Percentiles rank a stretch among this genome's conserved stretches.
phyloP scores from a whole-genome alignment of 768 basidiomycete species.

The Hypholoma fasciculare region DNA sequence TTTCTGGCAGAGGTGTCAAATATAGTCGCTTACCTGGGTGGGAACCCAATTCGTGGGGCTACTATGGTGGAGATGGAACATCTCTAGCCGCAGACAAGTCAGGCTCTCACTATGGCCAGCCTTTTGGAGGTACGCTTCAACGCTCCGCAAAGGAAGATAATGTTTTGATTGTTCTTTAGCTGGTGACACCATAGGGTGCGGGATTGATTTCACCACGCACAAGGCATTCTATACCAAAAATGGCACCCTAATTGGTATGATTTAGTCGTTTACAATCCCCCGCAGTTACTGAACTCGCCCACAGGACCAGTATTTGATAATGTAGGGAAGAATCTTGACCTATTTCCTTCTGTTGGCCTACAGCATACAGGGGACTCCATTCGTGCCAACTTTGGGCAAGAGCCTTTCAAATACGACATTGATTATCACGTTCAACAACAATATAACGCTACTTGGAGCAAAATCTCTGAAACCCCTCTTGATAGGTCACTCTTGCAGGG shows the following conservation, averaged over 20 bases:
- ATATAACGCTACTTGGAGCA: slow-evolving; percentile 64
- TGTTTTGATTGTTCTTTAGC: slow-evolving; percentile 42
- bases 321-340: slow-evolving; percentile 59
- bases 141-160: background rate
- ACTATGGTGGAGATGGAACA: slow-evolving; percentile 88
- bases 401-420: slow-evolving; percentile 88
- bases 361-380: slow-evolving; percentile 78
- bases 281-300: background rate
- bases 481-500: slow-evolving; percentile 35
- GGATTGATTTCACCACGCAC: slow-evolving; percentile 83
- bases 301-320: slow-evolving; percentile 72
- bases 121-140: slow-evolving; percentile 72
- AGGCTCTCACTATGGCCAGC: slow-evolving; percentile 73
- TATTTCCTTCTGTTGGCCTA: slow-evolving; percentile 90
- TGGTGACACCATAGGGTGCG: slow-evolving; percentile 89
- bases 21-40: slow-evolving; percentile 81
- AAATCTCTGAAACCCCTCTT: slow-evolving; percentile 60
- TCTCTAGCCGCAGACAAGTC: slow-evolving; percentile 74
- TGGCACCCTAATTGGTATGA: slow-evolving; percentile 64
- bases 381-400: slow-evolving; percentile 86
- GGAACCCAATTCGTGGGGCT: slow-evolving; percentile 88
- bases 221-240: slow-evolving; percentile 91
- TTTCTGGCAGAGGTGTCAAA: slow-evolving; percentile 65
- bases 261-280: background rate
- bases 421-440: slow-evolving; percentile 79